Evolutionary conservation across 495 filamentous ascomycete species (phyloP), one percentile per base, ranked within the genome.

Genomic region (Saxispiralis lemnorum): DNA sequence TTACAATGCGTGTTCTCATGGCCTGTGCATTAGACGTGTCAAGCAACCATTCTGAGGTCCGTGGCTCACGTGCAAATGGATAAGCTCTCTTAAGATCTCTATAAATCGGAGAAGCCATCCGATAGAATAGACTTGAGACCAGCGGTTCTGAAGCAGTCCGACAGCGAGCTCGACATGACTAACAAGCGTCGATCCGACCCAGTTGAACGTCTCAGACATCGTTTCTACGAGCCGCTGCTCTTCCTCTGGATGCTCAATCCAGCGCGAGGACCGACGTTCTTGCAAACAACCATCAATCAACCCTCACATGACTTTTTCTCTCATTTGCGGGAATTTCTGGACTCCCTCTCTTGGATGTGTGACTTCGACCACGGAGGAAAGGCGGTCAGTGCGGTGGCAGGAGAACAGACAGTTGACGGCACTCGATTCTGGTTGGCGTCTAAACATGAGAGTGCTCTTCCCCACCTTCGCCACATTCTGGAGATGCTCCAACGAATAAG

Each of bases 151-250:
- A n/a, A n/a, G n/a, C n/a, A n/a, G n/a, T n/a, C n/a, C n/a, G n/a
- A n/a, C n/a, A n/a, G n/a, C n/a, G n/a, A n/a, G n/a, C n/a, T n/a
- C n/a, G n/a, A n/a, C n/a, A n/a, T n/a, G n/a, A n/a, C n/a, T n/a
- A n/a, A n/a, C n/a, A n/a, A n/a, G n/a, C n/a, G n/a, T n/a, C n/a
- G n/a, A n/a, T n/a, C n/a, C 31, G 31, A 33, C n/a, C 31, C 35
- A 13, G 15, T 9, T 37, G 35, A 10, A 37, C 7, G 15, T 9
- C 35, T 37, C 15, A 10, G 11, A 10, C 7, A 37, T 39, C 37
- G 37, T 6, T 39, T 39, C 37, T 39, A 39, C 14, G 37, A 39
- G 37, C 37, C 37, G 37, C 14, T 39, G 37, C 15, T 18, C 37
- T 14, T 39, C 6, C 37, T 39, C 19, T 6, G 10, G 7, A 20